A percentile compares a stretch with the other conserved stretches of the same genome.
Evolutionary conservation across 2,329 filamentous ascomycete species (phyloP).

Genomic region (Ophiostoma angusticollis): DNA sequence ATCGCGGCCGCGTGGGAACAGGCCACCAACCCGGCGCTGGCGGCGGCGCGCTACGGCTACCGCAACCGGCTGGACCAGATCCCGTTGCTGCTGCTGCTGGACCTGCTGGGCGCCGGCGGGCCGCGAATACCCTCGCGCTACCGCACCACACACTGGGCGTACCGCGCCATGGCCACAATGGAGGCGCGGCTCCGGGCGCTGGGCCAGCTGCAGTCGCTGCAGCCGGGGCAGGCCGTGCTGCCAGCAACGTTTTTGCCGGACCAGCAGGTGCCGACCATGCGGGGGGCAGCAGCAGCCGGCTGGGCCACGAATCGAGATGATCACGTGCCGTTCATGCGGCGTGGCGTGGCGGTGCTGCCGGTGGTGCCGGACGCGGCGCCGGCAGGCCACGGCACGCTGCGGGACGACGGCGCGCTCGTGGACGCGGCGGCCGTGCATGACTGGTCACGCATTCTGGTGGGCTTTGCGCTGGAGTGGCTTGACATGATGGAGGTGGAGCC

Average conservation of each 20-base stretch:
- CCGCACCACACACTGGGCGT: constrained; percentile 71
- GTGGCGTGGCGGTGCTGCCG: constrained; percentile 65
- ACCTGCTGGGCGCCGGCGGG: constrained; percentile 44
- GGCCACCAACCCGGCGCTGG: constrained; percentile 50
- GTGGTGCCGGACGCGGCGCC: constrained; percentile 64
- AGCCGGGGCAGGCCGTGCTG: constrained; percentile 32
- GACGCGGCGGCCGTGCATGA: constrained; percentile 61
- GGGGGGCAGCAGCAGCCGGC: too few relatives aligned
- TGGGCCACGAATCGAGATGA: constrained; percentile 54
- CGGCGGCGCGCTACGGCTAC: constrained; percentile 49
- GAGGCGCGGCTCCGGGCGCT: constrained; percentile 51
- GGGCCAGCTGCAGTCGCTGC: constrained; percentile 28
- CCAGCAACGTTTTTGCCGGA: constrained; percentile 16
- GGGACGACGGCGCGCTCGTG: constrained; percentile 61
- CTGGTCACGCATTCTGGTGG: constrained; percentile 61
- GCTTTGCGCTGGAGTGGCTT: constrained; percentile 69
- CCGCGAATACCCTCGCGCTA: constrained; percentile 64
- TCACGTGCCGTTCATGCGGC: constrained; percentile 62
- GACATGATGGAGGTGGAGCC: constrained; percentile 41
- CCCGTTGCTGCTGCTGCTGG: constrained; percentile 64
- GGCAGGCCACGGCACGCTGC: constrained; percentile 55
- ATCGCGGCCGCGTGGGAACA: constrained; percentile 62
- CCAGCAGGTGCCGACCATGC: constrained; percentile 2
- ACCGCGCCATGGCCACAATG: constrained; percentile 49
- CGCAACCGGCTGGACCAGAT: constrained; percentile 59